Percentiles rank a stretch among this genome's conserved stretches.
Conservation (phyloP, 192 early-diverging fungal species). For the Spizellomyces punctatus region DNA sequence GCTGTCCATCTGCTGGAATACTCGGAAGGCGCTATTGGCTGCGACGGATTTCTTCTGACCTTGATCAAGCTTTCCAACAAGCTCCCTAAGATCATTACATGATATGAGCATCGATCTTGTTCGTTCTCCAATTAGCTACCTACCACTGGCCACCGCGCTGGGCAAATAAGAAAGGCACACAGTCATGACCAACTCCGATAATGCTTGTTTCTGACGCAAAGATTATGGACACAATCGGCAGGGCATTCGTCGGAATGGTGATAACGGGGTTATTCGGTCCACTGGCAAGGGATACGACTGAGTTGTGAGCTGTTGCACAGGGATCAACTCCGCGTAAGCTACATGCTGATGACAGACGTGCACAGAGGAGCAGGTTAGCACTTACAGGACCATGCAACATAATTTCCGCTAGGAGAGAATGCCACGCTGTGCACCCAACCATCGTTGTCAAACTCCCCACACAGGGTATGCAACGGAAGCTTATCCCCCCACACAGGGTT, state of each 20-base stretch:
- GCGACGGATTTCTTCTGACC: conserved; percentile 65
- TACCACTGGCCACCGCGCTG: conserved; percentile 66
- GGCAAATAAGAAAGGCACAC: conserved; percentile 79
- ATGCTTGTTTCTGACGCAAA: conserved; percentile 79
- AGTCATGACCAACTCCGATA: conserved; percentile 92
- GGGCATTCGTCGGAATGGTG: conserved; percentile 59
- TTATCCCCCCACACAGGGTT: conserved; percentile 88
- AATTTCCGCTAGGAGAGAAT: conserved; percentile 88
- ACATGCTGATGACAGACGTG: background rate
- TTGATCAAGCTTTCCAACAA: conserved; percentile 74
- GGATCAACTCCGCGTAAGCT: conserved; percentile 9
- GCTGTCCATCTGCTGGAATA: conserved; percentile 93
- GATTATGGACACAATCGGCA: conserved; percentile 78
- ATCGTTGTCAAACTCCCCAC: conserved; percentile 78
- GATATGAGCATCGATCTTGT: background rate
- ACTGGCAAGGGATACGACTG: conserved; percentile 75
- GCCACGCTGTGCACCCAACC: conserved; percentile 94
- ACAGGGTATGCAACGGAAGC: conserved; percentile 89
- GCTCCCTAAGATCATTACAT: conserved; percentile 33
- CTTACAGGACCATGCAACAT: conserved; percentile 76
- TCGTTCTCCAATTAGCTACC: background rate
- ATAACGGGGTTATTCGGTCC: conserved; percentile 64
- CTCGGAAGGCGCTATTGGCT: conserved; percentile 71
- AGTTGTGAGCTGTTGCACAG: conserved; percentile 70
- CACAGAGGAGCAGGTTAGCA: background rate